Conservation (phyloP, 305 asterid species). For the Fraxinus albicans region DNA sequence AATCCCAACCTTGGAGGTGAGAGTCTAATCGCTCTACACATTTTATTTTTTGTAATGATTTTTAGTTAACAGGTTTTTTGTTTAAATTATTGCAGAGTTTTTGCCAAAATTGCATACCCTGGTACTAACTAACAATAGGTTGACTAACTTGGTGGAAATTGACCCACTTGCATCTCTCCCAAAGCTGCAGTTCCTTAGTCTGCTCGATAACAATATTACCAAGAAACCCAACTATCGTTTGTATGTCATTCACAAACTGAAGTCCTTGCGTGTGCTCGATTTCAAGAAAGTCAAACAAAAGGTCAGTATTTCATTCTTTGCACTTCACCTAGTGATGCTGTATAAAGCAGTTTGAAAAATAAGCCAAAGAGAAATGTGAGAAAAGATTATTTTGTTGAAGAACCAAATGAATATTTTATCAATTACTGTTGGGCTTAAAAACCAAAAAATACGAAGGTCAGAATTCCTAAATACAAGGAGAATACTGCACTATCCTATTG, state of each 20-base stretch:
- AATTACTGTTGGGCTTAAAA: not conserved
- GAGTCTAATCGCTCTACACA: constrained; percentile 6
- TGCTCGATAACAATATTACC: constrained; percentile 85
- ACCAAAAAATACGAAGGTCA: not conserved
- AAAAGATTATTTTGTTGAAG: not conserved
- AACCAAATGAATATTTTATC: not conserved
- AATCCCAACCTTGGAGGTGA: constrained; percentile 88
- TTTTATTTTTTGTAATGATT: not conserved
- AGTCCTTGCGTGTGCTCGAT: constrained; percentile 77
- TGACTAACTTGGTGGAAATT: constrained; percentile 86
- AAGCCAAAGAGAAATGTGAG: not conserved
- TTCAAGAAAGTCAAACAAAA: constrained; percentile 90
- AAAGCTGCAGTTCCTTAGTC: constrained; percentile 86
- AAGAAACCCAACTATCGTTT: constrained; percentile 96
- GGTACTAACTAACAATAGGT: constrained; percentile 91
- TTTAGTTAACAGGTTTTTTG: not conserved
- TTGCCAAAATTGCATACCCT: constrained; percentile 87
- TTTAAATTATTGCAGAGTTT: constrained; percentile 59
- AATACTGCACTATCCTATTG: not conserved
- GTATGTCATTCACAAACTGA: constrained; percentile 92
- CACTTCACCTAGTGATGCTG: not conserved
- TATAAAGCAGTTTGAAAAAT: not conserved
- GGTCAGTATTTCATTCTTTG: constrained; percentile 46
- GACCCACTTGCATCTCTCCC: constrained; percentile 92
- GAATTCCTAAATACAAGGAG: not conserved